Percentiles rank a stretch among this genome's conserved stretches.
Conservation (phyloP, 345 rosid genomes). For the Arabis alpina region DNA sequence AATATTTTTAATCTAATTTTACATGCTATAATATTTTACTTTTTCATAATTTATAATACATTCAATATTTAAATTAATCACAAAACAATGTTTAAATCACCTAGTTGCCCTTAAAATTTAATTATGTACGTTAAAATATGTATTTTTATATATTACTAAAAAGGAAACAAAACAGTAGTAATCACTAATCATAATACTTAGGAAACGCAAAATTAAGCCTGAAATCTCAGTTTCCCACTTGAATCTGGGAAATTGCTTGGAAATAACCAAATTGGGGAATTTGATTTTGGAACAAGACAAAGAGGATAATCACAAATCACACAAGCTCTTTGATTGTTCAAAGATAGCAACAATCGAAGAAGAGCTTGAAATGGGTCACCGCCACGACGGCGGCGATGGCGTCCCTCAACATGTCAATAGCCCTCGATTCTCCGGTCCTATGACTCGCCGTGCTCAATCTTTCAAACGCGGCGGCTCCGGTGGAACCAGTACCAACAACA, state of each 20-base stretch:
- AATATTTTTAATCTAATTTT: no score
- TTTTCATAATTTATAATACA: no score
- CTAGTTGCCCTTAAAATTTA: no score
- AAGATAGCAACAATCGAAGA: slow-evolving; percentile 49
- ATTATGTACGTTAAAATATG: no score
- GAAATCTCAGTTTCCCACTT: slow-evolving; percentile 40
- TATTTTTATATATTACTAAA: background rate
- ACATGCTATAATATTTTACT: no score
- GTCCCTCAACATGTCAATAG: slow-evolving; percentile 77
- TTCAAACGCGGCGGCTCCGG: slow-evolving; percentile 73
- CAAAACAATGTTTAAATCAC: no score
- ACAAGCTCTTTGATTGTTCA: background rate
- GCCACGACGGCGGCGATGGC: slow-evolving; percentile 61
- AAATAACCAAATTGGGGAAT: background rate
- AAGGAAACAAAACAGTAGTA: background rate
- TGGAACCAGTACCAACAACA: slow-evolving; percentile 26
- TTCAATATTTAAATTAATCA: no score
- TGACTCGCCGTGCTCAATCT: slow-evolving; percentile 90
- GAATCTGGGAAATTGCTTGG: slow-evolving; percentile 6
- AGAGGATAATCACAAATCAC: background rate
- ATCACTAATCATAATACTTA: background rate
- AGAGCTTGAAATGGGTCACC: slow-evolving; percentile 61
- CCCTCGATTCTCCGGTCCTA: slow-evolving; percentile 85
- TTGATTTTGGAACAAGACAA: background rate
- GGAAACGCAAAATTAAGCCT: background rate